phyloP scores from a whole-genome alignment of 2,329 filamentous ascomycete genomes.

The Pseudofabraea citricarpa region DNA sequence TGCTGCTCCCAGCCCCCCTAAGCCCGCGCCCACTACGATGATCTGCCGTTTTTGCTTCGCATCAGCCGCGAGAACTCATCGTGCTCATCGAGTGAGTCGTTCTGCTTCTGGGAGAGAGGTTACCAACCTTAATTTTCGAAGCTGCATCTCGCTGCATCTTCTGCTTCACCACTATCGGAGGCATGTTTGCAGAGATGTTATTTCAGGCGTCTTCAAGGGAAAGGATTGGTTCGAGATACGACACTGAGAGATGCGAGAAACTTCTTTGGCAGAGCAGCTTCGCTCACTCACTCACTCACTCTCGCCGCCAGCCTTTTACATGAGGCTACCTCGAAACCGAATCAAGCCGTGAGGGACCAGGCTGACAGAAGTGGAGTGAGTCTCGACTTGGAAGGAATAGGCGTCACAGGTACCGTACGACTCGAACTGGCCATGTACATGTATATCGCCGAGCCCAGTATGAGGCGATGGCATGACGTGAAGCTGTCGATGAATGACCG shows the following conservation, averaged over 20 bases:
- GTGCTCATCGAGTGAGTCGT: too few species aligned
- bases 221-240: not conserved
- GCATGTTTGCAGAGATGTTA: not conserved
- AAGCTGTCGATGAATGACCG: too few species aligned
- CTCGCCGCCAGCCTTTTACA: not conserved
- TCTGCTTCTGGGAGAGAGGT: too few species aligned
- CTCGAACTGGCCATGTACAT: too few species aligned
- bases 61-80: too few species aligned
- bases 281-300: too few species aligned
- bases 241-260: not conserved
- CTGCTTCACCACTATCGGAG: constrained; percentile 9
- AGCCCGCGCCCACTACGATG: constrained; percentile 50
- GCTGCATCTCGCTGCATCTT: constrained; percentile 12
- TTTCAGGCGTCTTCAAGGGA: not conserved
- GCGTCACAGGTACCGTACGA: too few species aligned
- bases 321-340: not conserved
- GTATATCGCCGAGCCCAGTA: too few species aligned
- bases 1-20: constrained; percentile 44
- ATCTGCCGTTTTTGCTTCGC: too few species aligned
- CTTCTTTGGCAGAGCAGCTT: too few species aligned
- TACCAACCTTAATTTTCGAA: constrained; percentile 14
- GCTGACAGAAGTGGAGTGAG: not conserved
- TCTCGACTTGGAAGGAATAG: too few species aligned
- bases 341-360: not conserved
- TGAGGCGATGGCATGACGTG: too few species aligned